Conservation (phyloP, 345 rosid genomes). For the Pistacia vera region DNA sequence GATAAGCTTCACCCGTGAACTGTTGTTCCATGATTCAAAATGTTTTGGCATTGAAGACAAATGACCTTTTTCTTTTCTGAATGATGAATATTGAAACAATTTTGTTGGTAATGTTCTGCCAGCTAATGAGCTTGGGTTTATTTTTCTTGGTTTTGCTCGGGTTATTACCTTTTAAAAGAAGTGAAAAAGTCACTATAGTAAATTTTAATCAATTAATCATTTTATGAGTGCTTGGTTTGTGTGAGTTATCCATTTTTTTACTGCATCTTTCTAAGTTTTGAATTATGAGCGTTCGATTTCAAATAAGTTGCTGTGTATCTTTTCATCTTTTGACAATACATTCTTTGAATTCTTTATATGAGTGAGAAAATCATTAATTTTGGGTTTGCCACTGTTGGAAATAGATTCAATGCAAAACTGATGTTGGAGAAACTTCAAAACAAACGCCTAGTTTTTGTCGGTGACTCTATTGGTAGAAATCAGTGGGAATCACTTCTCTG, state of each 20-base stretch:
- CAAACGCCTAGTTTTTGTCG: conserved; percentile 85
- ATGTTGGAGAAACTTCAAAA: conserved; percentile 80
- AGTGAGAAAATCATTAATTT: neutral
- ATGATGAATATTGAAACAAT: neutral
- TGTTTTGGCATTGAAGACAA: conserved; percentile 19
- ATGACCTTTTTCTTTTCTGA: neutral
- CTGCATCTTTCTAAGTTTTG: conserved; percentile 10
- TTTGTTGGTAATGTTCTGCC: neutral
- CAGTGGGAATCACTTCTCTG: conserved; percentile 97
- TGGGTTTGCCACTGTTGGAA: conserved; percentile 6
- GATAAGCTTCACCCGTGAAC: conserved; percentile 25
- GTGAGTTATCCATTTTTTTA: neutral
- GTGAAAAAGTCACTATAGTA: neutral
- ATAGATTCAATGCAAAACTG: conserved; percentile 77
- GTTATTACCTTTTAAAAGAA: neutral
- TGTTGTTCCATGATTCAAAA: conserved; percentile 4
- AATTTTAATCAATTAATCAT: neutral
- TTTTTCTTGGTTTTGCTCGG: neutral
- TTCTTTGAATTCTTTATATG: neutral
- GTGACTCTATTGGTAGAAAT: conserved; percentile 96
- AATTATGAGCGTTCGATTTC: neutral
- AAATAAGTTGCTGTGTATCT: neutral
- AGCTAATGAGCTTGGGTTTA: neutral
- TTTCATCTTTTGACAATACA: neutral
- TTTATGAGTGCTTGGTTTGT: conserved; percentile 2